A percentile compares a stretch with the other conserved stretches of the same genome.
Evolutionary conservation across 2,329 filamentous ascomycete genomes (phyloP).

Genomic region (Beauveria sp.): DNA sequence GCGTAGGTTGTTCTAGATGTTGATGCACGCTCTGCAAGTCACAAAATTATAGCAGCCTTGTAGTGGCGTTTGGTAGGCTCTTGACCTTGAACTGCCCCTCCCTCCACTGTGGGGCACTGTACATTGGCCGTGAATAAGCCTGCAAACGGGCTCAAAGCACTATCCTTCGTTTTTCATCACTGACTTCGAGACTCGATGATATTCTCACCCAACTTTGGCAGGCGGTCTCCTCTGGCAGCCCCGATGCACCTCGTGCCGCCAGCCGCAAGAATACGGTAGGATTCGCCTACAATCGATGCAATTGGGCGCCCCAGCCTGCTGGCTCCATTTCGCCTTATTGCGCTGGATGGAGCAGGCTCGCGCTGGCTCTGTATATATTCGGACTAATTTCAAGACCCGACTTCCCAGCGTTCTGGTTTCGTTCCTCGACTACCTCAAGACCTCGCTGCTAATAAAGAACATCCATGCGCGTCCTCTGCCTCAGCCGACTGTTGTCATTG

Average conservation of each 20-base stretch:
- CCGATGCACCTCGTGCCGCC: background rate
- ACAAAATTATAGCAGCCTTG: background rate
- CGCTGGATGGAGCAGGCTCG: background rate
- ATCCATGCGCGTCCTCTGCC: background rate
- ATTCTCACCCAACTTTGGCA: background rate
- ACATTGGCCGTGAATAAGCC: too few species aligned
- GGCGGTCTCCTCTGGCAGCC: slow-evolving; percentile 10
- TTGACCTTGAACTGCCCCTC: too few species aligned
- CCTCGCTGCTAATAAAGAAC: background rate
- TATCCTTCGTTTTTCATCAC: background rate
- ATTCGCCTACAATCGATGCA: background rate
- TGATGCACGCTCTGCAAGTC: background rate
- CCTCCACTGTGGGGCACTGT: background rate
- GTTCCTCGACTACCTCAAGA: too few species aligned
- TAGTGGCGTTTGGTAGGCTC: background rate
- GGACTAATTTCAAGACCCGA: too few species aligned
- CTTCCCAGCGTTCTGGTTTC: background rate
- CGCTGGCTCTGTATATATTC: background rate
- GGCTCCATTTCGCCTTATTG: background rate
- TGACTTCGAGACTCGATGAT: too few species aligned
- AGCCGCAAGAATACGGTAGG: background rate
- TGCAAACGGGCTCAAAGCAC: background rate
- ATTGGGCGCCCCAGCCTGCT: background rate
- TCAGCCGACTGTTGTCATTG: background rate
- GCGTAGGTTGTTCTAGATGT: background rate